Conservation (phyloP, 2,329 filamentous ascomycete species). For the Thermoascus crustaceus region DNA sequence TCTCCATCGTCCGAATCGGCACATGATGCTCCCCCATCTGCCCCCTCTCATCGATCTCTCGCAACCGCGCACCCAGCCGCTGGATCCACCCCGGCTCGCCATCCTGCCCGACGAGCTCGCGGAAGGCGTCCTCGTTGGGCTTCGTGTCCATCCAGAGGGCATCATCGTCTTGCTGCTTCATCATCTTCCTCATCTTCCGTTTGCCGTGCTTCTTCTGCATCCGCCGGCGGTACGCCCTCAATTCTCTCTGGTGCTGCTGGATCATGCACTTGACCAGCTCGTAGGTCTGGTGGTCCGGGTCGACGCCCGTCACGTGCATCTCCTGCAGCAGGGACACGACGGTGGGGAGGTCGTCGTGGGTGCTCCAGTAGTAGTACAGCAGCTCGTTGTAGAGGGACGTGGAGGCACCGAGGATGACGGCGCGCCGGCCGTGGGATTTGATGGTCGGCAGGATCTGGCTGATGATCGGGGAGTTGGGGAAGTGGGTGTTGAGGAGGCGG, state of each 20-base stretch:
- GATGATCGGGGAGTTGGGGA: slow-evolving; percentile 33
- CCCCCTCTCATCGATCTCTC: slow-evolving; percentile 7
- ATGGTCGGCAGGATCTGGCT: slow-evolving; percentile 34
- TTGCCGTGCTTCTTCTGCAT: too few relatives aligned
- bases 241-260: slow-evolving; percentile 16
- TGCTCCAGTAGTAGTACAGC: slow-evolving; percentile 35
- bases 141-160: slow-evolving; percentile 17
- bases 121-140: slow-evolving; percentile 21
- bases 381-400: slow-evolving; percentile 38
- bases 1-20: neutral
- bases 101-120: slow-evolving; percentile 16
- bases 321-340: slow-evolving; percentile 34
- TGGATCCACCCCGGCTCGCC: slow-evolving; percentile 17
- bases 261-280: slow-evolving; percentile 23
- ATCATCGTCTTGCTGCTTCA: slow-evolving; percentile 1
- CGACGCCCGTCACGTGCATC: slow-evolving; percentile 37
- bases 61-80: slow-evolving; percentile 11
- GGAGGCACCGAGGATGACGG: slow-evolving; percentile 36
- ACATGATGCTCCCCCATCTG: neutral
- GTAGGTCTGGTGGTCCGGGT: slow-evolving; percentile 27
- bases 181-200: too few relatives aligned
- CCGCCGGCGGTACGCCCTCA: slow-evolving; percentile 11
- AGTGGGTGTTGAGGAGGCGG: slow-evolving; percentile 31
- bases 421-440: slow-evolving; percentile 32
- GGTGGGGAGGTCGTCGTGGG: slow-evolving; percentile 32